Base-by-base conservation (phyloP, 148 eudicot genomes). In the Rhododendron henanense region DNA sequence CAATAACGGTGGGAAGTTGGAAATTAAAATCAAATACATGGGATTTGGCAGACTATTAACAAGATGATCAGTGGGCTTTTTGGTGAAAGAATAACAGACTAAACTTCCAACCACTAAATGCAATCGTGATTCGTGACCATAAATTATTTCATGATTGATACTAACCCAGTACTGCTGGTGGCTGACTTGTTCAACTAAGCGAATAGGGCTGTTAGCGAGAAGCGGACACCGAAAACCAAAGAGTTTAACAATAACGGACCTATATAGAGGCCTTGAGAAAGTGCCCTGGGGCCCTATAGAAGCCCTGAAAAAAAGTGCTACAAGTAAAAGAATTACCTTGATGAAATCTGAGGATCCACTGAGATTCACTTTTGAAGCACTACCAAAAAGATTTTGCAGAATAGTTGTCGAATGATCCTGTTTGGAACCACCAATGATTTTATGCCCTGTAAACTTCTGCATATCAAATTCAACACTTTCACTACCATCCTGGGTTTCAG, bases 311-410 rank as follows among this genome's bases (percentile, higher is more conserved):
- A 53, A 61, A 65, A 65, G 45, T 78, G 79, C 61, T 59, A 53
- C 53, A 85, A 44, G 59, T 57, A 63, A 31, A 81, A 44, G 61
- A 76, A 69, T 85, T 92, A 95, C 99, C 99, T 94, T 90, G 81
- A 83, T 71, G 23, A 84, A 81, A 51, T 82, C 86, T 3, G 91
- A 71, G 33, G 93, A 83, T 57, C 82, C 88, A 51, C 75, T 83
- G 80, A 59, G 81, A 85, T 89, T 87, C 11, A 83, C 82, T 28
- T 94, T 88, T 82, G 85, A 63, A 78, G 91, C 84, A 89, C 91
- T 90, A 86, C 95, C 90, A 88, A 97, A 94, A n/a, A 95, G 86
- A 88, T 94, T 94, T 53, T 94, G 98, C 71, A 97, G 87, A 81
- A 95, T 88, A 76, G 96, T 91, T 15, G 93, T 87, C 67, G 96